These are phyloP conservation scores for Rugonectria rugulosa DNA, from an alignment of 2,329 filamentous ascomycete genomes.

Conservation along the genomic window DNA sequence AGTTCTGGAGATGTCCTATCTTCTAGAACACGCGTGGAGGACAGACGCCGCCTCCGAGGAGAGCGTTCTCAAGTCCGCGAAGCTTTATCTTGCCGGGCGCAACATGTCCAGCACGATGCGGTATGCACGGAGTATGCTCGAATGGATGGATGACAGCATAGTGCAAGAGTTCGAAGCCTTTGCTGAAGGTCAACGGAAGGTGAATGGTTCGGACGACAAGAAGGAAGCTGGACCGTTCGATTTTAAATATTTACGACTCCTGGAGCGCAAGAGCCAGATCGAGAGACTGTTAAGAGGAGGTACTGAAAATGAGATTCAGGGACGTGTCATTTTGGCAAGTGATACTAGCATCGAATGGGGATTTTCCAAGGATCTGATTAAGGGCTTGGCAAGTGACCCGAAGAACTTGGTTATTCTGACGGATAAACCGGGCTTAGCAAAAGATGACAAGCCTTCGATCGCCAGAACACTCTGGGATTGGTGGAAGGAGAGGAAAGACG, in stretches of 20 bases:
- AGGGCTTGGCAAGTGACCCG: slow-evolving; percentile 75
- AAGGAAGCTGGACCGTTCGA: slow-evolving; percentile 80
- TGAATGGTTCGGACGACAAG: slow-evolving; percentile 56
- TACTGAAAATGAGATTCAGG: slow-evolving; percentile 52
- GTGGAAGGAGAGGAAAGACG: slow-evolving; percentile 75
- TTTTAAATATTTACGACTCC: slow-evolving; percentile 82
- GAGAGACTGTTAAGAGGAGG: slow-evolving; percentile 68
- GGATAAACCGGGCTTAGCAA: slow-evolving; percentile 66
- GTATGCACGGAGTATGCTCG: slow-evolving; percentile 92
- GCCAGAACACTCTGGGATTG: slow-evolving; percentile 81
- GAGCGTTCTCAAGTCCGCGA: slow-evolving; percentile 60
- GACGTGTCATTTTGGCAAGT: slow-evolving; percentile 87
- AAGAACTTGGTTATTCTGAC: slow-evolving; percentile 89
- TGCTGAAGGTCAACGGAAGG: slow-evolving; percentile 59
- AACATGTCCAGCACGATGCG: slow-evolving; percentile 89
- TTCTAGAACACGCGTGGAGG: slow-evolving; percentile 92
- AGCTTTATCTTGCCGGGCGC: slow-evolving; percentile 83
- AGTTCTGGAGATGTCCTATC: slow-evolving; percentile 88
- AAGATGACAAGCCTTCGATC: slow-evolving; percentile 60
- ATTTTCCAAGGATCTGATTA: slow-evolving; percentile 83
- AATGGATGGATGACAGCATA: slow-evolving; percentile 99
- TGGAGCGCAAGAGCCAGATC: slow-evolving; percentile 84
- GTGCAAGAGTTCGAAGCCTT: slow-evolving; percentile 88
- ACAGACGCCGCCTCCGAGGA: slow-evolving; percentile 63
- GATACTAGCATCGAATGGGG: slow-evolving; percentile 94